These are phyloP conservation scores for Brasilioporus rufonigricans DNA, from an alignment of 768 basidiomycete species.

Conservation along the genomic window DNA sequence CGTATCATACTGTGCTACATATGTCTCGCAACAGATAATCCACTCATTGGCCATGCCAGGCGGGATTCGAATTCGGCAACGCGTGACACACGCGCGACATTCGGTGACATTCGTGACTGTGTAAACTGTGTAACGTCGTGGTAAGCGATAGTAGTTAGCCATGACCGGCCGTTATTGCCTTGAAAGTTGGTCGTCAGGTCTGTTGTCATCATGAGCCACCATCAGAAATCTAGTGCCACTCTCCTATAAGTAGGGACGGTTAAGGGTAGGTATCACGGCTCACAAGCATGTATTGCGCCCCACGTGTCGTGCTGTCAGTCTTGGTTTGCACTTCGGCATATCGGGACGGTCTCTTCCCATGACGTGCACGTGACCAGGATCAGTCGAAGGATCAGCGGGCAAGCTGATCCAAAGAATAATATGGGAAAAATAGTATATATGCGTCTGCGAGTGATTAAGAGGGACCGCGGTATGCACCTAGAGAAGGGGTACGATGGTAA, in stretches of 20 bases:
- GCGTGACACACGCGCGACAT: too few relatives aligned
- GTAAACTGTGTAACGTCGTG: too few relatives aligned
- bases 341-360: neutral
- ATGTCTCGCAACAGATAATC: too few relatives aligned
- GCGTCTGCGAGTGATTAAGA: slow-evolving; percentile 16
- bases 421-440: slow-evolving; percentile 3
- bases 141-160: too few relatives aligned
- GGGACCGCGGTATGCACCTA: slow-evolving; percentile 11
- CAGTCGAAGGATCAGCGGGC: neutral
- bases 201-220: neutral
- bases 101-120: too few relatives aligned
- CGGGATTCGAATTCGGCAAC: too few relatives aligned
- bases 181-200: neutral
- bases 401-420: neutral
- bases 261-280: neutral
- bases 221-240: slow-evolving; percentile 1
- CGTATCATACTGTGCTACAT: too few relatives aligned
- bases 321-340: neutral
- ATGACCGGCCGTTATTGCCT: neutral
- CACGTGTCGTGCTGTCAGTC: neutral
- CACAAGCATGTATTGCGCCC: neutral
- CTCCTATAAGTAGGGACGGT: neutral
- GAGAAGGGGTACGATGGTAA: slow-evolving; percentile 10
- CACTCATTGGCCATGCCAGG: too few relatives aligned
- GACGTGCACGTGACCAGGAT: neutral